Evolutionary conservation across 1,284 basidiomycete genomes (phyloP).

Genomic region (Puccinia brachypodii): DNA sequence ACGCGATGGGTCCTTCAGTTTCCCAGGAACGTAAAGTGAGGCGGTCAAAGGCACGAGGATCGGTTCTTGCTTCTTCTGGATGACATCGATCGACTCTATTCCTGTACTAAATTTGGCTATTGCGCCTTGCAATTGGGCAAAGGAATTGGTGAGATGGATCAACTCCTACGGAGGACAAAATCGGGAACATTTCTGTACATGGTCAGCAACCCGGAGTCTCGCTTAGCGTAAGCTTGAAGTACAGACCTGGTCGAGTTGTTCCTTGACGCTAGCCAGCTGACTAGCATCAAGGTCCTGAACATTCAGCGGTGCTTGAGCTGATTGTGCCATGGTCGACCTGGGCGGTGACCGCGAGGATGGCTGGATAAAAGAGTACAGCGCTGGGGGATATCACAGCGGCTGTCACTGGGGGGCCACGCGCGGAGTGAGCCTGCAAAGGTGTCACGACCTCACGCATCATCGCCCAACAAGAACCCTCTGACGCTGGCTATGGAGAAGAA

Average conservation of each 20-base stretch:
- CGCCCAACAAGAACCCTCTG: too few relatives aligned
- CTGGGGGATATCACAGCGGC: too few relatives aligned
- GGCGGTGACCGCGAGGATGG: background rate
- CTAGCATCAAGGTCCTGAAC: constrained; percentile 43
- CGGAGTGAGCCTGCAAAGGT: too few relatives aligned
- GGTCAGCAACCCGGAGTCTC: background rate
- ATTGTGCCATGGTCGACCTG: constrained; percentile 20
- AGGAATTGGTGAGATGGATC: constrained; percentile 81
- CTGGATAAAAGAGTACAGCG: too few relatives aligned
- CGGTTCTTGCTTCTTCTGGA: constrained; percentile 70
- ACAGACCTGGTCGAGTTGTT: constrained; percentile 47
- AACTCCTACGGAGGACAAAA: constrained; percentile 68
- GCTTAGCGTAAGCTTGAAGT: background rate
- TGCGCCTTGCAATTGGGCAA: constrained; percentile 77
- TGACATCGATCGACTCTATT: constrained; percentile 74
- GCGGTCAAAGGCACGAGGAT: constrained; percentile 89
- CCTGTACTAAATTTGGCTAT: constrained; percentile 89
- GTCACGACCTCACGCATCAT: too few relatives aligned
- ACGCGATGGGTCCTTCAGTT: constrained; percentile 74
- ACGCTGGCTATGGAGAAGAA: too few relatives aligned
- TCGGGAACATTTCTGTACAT: background rate
- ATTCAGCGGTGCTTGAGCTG: constrained; percentile 7
- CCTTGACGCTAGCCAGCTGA: constrained; percentile 37
- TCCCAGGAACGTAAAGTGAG: constrained; percentile 92
- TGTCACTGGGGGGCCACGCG: too few relatives aligned